Base-by-base conservation (phyloP, 2,329 filamentous ascomycete species). In the Paramyrothecium roridum region DNA sequence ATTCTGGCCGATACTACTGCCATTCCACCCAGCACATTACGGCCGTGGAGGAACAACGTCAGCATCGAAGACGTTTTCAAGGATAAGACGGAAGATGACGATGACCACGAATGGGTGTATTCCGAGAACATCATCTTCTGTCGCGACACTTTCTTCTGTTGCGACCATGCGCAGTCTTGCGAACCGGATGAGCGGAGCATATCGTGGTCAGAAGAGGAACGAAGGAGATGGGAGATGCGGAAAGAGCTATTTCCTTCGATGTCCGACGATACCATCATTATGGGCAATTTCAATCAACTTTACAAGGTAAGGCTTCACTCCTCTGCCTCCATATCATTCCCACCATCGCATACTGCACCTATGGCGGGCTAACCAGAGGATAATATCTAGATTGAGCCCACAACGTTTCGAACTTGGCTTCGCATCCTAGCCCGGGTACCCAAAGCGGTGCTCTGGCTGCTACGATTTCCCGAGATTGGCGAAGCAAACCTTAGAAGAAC, bases 201-300 rank as follows among this genome's bases (percentile, higher is more conserved):
- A 47, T 86, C 83, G 3, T 99, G 95, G 95, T 84, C 89, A 55
- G 86, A 91, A 54, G 93, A 98, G 72, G 89, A 93, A 70, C 75
- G 76, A 21, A 83, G 88, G 56, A 83, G 95, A 59, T 98, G 95
- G 93, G 81, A 84, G 61, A 96, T 98, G 92, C 88, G 95, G 30
- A 96, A 93, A 67, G 87, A 96, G 64, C 75, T 99, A 43, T 99
- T 99, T 65, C 95, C 95, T 0, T 80, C 83, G 19, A 77, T 99
- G 13, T 78, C 85, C 3, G 89, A 98, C 65, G 88, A 96, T 68
- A 83, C 86, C 20, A 86, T 99, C 64, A 97, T 99, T 64, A 81
- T 99, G 56, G 95, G 91, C 8, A 99, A 99, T 72, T 99, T 99
- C 75, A 99, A 99, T 68, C 95, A 99, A 71, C 79, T 99, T 33